These are phyloP conservation scores for Cryphonectria naterciae DNA, from an alignment of 2,329 filamentous ascomycete species.

Conservation along the genomic window DNA sequence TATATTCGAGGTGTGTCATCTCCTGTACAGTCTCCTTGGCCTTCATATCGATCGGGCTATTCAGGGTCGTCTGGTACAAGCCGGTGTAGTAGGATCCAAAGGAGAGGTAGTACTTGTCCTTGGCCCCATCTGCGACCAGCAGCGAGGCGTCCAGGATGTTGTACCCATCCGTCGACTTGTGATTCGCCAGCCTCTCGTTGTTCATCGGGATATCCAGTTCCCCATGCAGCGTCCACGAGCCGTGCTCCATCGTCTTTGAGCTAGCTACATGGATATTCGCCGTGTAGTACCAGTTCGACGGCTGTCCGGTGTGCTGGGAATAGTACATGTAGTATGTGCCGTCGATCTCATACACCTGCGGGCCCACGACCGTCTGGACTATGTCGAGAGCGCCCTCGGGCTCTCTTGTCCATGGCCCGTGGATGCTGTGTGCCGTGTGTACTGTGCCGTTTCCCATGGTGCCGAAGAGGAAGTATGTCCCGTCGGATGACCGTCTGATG, in stretches of 20 bases:
- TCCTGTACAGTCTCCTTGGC: not conserved
- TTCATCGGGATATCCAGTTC: slow-evolving; percentile 11
- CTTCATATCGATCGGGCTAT: slow-evolving; percentile 1
- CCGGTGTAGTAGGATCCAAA: slow-evolving; percentile 68
- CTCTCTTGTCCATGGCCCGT: slow-evolving; percentile 13
- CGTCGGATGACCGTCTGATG: slow-evolving; percentile 9
- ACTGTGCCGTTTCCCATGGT: slow-evolving; percentile 22
- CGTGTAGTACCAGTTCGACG: slow-evolving; percentile 6
- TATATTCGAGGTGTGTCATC: slow-evolving; percentile 17
- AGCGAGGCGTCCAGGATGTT: slow-evolving; percentile 20
- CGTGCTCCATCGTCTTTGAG: slow-evolving; percentile 34
- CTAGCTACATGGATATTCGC: slow-evolving; percentile 55
- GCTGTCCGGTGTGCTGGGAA: slow-evolving; percentile 4
- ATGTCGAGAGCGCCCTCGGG: slow-evolving; percentile 8
- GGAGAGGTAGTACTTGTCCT: slow-evolving; percentile 43
- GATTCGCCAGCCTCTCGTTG: slow-evolving; percentile 8
- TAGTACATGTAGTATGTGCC: slow-evolving; percentile 21
- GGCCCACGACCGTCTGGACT: slow-evolving; percentile 9
- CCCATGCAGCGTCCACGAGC: slow-evolving; percentile 58
- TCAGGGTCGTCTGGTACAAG: slow-evolving; percentile 47
- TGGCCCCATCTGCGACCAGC: not conserved
- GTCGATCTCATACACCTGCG: slow-evolving; percentile 18
- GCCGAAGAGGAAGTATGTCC: slow-evolving; percentile 20
- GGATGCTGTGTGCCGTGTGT: slow-evolving; percentile 11
- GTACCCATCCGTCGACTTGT: slow-evolving; percentile 4